These are phyloP conservation scores for Trichomonas gallinae DNA, from an alignment of 208 protist species.

Conservation along the genomic window DNA sequence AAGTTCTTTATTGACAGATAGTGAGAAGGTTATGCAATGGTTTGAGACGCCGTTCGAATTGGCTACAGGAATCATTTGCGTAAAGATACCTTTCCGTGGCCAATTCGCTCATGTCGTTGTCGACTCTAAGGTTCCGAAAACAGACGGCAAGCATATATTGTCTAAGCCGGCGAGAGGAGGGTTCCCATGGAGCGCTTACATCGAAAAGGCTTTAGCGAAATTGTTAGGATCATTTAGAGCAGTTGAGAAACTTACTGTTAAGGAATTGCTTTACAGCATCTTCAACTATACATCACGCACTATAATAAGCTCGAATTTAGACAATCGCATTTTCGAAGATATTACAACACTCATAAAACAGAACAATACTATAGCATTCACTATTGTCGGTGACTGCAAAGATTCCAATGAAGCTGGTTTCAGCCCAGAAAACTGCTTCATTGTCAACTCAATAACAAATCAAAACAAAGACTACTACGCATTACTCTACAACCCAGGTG, in stretches of 20 bases:
- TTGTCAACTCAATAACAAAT: background rate
- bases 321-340: background rate
- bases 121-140: background rate
- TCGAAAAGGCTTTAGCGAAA: background rate
- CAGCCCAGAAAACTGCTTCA: background rate
- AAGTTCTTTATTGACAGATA: background rate
- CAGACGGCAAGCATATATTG: background rate
- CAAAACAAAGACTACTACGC: background rate
- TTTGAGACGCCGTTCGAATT: background rate
- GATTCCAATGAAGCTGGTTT: background rate
- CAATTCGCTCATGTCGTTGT: background rate
- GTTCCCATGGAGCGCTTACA: background rate
- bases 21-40: background rate
- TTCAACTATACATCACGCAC: background rate
- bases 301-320: background rate
- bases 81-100: background rate
- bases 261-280: background rate
- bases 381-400: background rate
- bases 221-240: background rate
- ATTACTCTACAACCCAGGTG: background rate
- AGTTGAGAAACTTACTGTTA: background rate
- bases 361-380: background rate
- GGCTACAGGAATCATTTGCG: background rate
- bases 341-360: background rate
- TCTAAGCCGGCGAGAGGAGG: background rate